Evolutionary conservation across 768 basidiomycete species (phyloP), one percentile per base, ranked within the genome.

Genomic region (Gloeopeniophorella convolvens): DNA sequence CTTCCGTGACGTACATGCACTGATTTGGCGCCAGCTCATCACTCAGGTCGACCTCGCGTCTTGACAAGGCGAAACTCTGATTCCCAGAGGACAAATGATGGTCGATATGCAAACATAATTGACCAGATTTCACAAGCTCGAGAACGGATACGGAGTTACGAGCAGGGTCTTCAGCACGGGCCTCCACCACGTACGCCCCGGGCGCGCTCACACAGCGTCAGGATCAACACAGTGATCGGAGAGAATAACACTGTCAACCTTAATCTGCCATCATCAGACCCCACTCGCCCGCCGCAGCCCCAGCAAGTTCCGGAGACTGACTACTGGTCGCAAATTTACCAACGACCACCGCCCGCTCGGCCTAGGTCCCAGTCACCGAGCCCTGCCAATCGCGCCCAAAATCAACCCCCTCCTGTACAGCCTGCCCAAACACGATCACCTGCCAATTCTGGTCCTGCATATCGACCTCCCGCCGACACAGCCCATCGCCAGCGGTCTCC

Each of bases 231-330:
- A 50, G 34, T 6, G 26, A 20, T 31, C 28, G 12, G 20, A 24
- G 35, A 48, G 11, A 20, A n/a, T 32, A 21, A 53, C 15, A 9
- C 40, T 27, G 36, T 34, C 12, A 42, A 53, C 48, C 52, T 54
- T 26, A 47, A 54, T 48, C 35, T 12, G 26, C 23, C 18, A 4
- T 33, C 30, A 4, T 33, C 30, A 8, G 51, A 33, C 30, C 34
- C 41, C 34, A 37, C 34, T 26, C 47, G 31, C 48, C 42, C 47
- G 34, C 28, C 51, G 34, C 28, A 27, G 51, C 41, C 52, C 42
- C 52, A 47, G 48, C 47, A 54, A 41, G 42, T 54, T 48, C 46
- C 52, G 48, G 47, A 47, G 31, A 48, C 52, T 16, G 8, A 11
- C 6, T 16, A 28, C 31, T 23, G 28, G 41, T 34, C 27, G 1